Evolutionary conservation across 148 eudicot species (phyloP).

Genomic region (Fagopyrum tataricum): DNA sequence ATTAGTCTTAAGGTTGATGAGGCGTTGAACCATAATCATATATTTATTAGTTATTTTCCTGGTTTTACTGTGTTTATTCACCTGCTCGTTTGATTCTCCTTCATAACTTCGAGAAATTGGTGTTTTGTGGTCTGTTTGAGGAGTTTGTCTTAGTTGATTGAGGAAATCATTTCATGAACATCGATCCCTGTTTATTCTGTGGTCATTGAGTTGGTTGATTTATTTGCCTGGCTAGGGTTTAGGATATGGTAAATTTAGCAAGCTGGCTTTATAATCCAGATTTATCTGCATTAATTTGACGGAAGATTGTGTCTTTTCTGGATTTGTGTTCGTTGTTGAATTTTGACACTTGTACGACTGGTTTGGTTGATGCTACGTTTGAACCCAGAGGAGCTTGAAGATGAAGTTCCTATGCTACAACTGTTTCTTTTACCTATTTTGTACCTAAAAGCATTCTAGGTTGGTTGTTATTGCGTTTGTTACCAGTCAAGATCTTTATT

Average conservation of each 20-base stretch:
- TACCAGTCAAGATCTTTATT: not conserved
- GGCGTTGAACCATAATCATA: not conserved
- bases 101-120: not conserved
- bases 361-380: not conserved
- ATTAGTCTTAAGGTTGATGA: not conserved
- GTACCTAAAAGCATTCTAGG: no score
- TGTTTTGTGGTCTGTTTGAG: not conserved
- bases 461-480: not conserved
- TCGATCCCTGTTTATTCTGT: not conserved
- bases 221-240: not conserved
- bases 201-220: not conserved
- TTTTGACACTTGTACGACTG: not conserved
- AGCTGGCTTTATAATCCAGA: not conserved
- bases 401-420: not conserved
- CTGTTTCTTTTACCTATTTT: not conserved
- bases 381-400: no score
- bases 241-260: not conserved
- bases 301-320: not conserved
- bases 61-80: constrained; percentile 2
- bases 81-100: not conserved
- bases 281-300: not conserved
- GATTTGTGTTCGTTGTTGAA: not conserved
- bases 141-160: not conserved
- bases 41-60: not conserved
- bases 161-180: not conserved